Evolutionary conservation across 2,329 filamentous ascomycete species (phyloP).

Genomic region (Pseudogymnoascus sp.): DNA sequence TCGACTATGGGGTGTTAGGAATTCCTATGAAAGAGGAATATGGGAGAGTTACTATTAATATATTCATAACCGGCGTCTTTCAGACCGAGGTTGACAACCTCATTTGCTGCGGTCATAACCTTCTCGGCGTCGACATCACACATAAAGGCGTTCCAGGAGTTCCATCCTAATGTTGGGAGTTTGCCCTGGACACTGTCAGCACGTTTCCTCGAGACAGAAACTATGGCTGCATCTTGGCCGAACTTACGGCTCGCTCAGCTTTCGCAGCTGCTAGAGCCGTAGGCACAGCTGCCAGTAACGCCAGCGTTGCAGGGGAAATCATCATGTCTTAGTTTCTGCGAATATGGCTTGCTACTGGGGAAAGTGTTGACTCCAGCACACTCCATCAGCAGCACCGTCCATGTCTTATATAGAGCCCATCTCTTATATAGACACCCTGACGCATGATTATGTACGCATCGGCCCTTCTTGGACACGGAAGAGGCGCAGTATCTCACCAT

Average conservation of each 20-base stretch:
- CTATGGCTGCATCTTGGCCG: background rate
- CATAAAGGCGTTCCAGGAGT: slow-evolving; percentile 44
- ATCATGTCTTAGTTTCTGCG: background rate
- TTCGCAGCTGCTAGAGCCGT: background rate
- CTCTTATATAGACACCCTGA: background rate
- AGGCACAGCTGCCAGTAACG: background rate
- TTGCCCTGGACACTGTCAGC: slow-evolving; percentile 15
- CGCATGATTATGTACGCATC: background rate
- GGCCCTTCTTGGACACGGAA: too few relatives aligned
- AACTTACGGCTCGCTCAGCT: background rate
- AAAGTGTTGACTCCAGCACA: background rate
- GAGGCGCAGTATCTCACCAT: background rate
- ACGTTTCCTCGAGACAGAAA: background rate
- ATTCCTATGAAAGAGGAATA: background rate
- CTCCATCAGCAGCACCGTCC: background rate
- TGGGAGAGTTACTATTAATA: slow-evolving; percentile 37
- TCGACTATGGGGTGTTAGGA: slow-evolving; percentile 34
- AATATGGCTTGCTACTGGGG: background rate
- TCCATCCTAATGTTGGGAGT: slow-evolving; percentile 35
- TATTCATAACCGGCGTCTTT: slow-evolving; percentile 47
- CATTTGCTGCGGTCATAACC: slow-evolving; percentile 39
- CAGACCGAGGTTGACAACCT: slow-evolving; percentile 40
- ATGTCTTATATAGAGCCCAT: too few relatives aligned
- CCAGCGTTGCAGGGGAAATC: background rate
- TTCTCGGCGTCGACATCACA: slow-evolving; percentile 42